Percentiles rank a stretch among this genome's conserved stretches.
These are phyloP conservation scores for Syncephalastrum contaminatum DNA, from an alignment of 371 early-diverging fungal species.

Conservation along the genomic window DNA sequence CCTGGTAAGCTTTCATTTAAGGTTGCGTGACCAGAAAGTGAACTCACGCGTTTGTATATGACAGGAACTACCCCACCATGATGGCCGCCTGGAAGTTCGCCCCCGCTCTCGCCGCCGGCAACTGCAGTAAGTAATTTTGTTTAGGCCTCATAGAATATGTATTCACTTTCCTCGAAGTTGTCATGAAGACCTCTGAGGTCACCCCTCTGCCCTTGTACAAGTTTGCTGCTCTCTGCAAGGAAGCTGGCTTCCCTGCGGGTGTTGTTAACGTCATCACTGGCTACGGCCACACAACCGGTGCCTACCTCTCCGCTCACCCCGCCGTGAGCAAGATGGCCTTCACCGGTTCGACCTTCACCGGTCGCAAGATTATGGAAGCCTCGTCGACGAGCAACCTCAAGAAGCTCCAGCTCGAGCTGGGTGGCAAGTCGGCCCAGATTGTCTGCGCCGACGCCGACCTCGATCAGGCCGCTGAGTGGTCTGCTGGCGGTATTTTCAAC, in stretches of 20 bases:
- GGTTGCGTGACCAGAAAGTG: not conserved
- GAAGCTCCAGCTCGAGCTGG: constrained; percentile 82
- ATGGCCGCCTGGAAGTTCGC: constrained; percentile 87
- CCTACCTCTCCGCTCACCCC: constrained; percentile 25
- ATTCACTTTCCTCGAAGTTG: constrained; percentile 21
- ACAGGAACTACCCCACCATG: constrained; percentile 29
- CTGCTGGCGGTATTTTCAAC: constrained; percentile 70
- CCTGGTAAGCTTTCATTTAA: constrained; percentile 21
- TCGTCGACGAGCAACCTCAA: constrained; percentile 73
- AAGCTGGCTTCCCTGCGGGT: constrained; percentile 57
- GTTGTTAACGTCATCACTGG: constrained; percentile 75
- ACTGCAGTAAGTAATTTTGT: constrained; percentile 47
- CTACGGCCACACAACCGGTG: constrained; percentile 41
- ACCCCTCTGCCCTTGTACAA: constrained; percentile 54
- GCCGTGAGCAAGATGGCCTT: constrained; percentile 45
- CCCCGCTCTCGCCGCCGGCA: constrained; percentile 82
- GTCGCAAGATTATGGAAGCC: constrained; percentile 69
- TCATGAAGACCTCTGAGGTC: constrained; percentile 57
- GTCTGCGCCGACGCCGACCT: constrained; percentile 88
- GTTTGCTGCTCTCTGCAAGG: constrained; percentile 44
- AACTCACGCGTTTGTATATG: not conserved
- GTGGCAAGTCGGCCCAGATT: constrained; percentile 89
- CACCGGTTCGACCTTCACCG: constrained; percentile 73
- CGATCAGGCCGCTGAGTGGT: constrained; percentile 70
- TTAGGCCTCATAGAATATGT: not conserved